These are phyloP conservation scores for Exophiala bonariae DNA, from an alignment of 2,329 filamentous ascomycete species.

Conservation along the genomic window DNA sequence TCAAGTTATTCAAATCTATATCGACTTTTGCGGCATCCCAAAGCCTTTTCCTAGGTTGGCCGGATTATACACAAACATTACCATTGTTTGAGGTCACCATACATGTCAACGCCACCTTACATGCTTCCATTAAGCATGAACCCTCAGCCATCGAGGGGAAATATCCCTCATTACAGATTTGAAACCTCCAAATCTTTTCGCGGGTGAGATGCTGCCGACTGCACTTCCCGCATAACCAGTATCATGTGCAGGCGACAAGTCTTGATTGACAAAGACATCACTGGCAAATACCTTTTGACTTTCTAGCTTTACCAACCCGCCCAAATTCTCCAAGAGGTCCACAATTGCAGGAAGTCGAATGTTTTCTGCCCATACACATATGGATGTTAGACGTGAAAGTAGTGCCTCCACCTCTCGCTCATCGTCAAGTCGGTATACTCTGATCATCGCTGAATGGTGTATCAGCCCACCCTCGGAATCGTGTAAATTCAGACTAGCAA, in stretches of 20 bases:
- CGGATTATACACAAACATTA: no score
- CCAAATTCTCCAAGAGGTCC: constrained; percentile 17
- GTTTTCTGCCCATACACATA: constrained; percentile 22
- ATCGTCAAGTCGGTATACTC: constrained; percentile 16
- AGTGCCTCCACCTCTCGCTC: constrained; percentile 17
- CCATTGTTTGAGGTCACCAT: no score
- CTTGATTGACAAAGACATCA: background rate
- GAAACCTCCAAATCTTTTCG: background rate
- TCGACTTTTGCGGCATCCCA: no score
- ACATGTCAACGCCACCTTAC: background rate
- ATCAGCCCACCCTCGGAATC: constrained; percentile 4
- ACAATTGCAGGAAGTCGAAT: constrained; percentile 12
- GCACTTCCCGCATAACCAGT: background rate
- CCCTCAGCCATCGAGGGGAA: background rate
- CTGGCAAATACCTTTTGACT: background rate
- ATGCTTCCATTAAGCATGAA: background rate
- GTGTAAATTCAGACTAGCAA: constrained; percentile 19
- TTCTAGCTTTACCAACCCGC: constrained; percentile 9
- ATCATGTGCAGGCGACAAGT: background rate
- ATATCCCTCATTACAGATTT: background rate
- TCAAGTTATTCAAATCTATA: background rate
- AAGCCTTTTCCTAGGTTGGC: no score
- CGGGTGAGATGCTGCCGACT: background rate
- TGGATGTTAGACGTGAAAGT: constrained; percentile 12
- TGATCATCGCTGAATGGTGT: constrained; percentile 9